These are phyloP conservation scores for Coccomyxa sp. DNA, from an alignment of 139 green algal species.

Conservation along the genomic window DNA sequence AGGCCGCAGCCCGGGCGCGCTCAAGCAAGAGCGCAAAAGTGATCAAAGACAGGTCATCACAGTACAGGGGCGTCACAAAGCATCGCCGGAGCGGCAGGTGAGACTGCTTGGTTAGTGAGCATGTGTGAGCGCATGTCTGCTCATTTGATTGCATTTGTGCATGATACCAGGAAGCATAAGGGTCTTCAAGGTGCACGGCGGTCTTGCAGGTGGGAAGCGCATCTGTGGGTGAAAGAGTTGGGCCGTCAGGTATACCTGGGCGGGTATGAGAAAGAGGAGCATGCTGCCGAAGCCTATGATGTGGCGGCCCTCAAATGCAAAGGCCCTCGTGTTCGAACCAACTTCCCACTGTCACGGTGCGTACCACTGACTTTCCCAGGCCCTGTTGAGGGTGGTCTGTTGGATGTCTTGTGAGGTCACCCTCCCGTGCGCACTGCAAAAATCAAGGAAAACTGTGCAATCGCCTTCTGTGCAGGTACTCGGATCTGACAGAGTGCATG, in stretches of 20 bases:
- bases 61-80: slow-evolving; percentile 72
- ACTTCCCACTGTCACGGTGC: slow-evolving; percentile 55
- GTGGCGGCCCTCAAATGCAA: slow-evolving; percentile 83
- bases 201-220: slow-evolving; percentile 55
- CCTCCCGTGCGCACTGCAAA: background rate
- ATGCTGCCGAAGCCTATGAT: slow-evolving; percentile 88
- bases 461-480: slow-evolving; percentile 47
- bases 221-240: slow-evolving; percentile 88
- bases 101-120: no score
- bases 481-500: slow-evolving; percentile 65
- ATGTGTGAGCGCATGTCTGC: background rate
- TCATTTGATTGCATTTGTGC: background rate
- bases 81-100: slow-evolving; percentile 63
- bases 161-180: background rate
- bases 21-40: background rate
- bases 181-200: background rate
- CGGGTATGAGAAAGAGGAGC: slow-evolving; percentile 78
- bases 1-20: no score
- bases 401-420: background rate
- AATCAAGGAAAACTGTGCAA: background rate
- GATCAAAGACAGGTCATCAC: slow-evolving; percentile 24
- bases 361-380: background rate
- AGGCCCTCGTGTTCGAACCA: slow-evolving; percentile 55
- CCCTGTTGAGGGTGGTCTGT: background rate
- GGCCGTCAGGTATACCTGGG: slow-evolving; percentile 62